Percentiles rank a stretch among this genome's conserved stretches.
phyloP scores from a whole-genome alignment of 306 rosid species.

The Vigna angularis region DNA sequence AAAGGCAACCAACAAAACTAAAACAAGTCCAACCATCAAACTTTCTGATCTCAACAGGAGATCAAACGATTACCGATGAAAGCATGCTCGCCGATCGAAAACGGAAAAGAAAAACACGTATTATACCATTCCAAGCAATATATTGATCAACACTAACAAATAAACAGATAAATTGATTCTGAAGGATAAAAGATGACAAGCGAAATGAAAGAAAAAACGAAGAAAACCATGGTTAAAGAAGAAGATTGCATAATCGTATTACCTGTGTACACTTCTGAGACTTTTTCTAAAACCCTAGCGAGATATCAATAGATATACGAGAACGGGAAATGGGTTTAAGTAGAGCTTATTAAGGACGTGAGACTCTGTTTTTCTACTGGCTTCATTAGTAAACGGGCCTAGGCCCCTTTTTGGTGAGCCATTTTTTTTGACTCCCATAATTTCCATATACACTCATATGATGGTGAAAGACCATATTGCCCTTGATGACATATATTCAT shows the following conservation, averaged over 20 bases:
- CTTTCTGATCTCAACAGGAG: not conserved
- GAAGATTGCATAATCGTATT: not conserved
- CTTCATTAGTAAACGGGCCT: not conserved
- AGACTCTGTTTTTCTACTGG: not conserved
- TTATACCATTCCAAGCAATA: not conserved
- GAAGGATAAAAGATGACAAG: not conserved
- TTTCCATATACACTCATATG: too few species aligned
- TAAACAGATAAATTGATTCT: not conserved
- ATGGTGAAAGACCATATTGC: too few species aligned
- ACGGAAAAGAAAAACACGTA: not conserved
- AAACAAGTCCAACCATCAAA: constrained; percentile 19
- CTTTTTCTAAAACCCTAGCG: constrained; percentile 63
- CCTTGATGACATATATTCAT: too few species aligned
- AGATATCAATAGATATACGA: not conserved
- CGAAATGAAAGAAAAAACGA: not conserved
- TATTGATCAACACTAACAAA: not conserved
- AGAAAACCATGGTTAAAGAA: not conserved
- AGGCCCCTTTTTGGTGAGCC: not conserved
- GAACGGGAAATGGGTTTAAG: constrained; percentile 51
- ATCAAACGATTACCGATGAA: not conserved
- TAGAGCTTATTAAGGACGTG: constrained; percentile 1
- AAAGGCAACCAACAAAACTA: not conserved
- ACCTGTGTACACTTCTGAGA: constrained; percentile 47
- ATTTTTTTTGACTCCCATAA: too few species aligned
- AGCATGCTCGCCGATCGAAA: not conserved